phyloP scores from a whole-genome alignment of 345 rosid genomes.

The Populus tremula region DNA sequence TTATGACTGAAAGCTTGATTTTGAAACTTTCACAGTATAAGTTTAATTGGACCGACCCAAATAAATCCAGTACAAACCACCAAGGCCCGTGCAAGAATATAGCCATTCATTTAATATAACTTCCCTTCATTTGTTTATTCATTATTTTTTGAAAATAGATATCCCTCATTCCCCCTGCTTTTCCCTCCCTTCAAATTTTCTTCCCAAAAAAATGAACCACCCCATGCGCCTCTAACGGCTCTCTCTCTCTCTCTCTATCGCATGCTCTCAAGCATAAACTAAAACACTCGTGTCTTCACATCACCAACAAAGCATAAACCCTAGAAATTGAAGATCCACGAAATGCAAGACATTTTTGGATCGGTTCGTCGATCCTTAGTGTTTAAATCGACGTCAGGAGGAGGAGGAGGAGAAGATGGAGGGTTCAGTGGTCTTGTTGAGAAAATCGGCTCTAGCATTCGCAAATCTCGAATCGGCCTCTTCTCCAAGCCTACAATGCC shows the following conservation, averaged over 20 bases:
- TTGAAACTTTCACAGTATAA: too few species aligned
- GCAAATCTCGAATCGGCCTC: slow-evolving; percentile 31
- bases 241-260: slow-evolving; percentile 1
- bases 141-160: slow-evolving; percentile 28
- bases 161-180: slow-evolving; percentile 11
- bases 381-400: slow-evolving; percentile 22
- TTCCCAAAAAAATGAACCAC: neutral
- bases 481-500: slow-evolving; percentile 13
- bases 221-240: slow-evolving; percentile 24
- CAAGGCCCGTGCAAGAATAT: neutral
- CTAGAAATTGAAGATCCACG: neutral
- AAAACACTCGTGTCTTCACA: slow-evolving; percentile 3
- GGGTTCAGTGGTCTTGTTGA: slow-evolving; percentile 29
- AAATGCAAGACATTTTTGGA: slow-evolving; percentile 34
- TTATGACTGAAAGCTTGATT: too few species aligned
- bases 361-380: slow-evolving; percentile 38
- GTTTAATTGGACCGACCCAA: neutral
- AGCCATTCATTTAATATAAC: slow-evolving; percentile 11
- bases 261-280: slow-evolving; percentile 12
- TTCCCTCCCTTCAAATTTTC: slow-evolving; percentile 38
- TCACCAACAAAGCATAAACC: neutral
- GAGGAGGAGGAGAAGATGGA: slow-evolving; percentile 17
- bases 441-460: slow-evolving; percentile 30
- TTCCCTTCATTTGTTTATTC: neutral
- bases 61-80: neutral